Base-by-base conservation (phyloP, 2,329 filamentous ascomycete genomes). In the Nemania sp. region DNA sequence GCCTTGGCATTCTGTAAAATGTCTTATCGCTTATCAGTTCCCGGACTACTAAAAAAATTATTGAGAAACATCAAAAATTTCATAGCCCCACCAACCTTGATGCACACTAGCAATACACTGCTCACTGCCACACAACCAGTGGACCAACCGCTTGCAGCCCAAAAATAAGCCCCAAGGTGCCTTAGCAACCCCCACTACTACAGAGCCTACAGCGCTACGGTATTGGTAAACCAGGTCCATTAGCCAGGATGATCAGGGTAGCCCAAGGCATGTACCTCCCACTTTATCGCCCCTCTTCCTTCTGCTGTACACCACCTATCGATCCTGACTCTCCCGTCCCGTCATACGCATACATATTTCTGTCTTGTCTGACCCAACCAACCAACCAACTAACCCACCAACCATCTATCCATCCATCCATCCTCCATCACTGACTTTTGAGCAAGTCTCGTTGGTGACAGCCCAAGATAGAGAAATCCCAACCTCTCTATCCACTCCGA, bases 51-150 rank as follows among this genome's bases (percentile, higher is more conserved):
- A 63, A 49, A 63, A 61, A 61, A 41, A 27, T 67, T 64, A 56
- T 45, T 11, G 24, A 35, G 47, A 60, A 70, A 68, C 57, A 51
- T 68, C 54, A 66, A 63, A 70, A 70, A 70, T 66, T 70, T 70
- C 59, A 64, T 20, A 11, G 65, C 68, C 68, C 68, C 68, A 70
- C 68, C 6, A 49, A 15, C 4, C 20, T 27, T 59, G 53, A 55
- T 13, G 35, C 51, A 63, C 53, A 32, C 29, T 32, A 32, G 29
- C 52, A 52, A 24, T 54, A 56, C 11, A 11, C 32, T 5, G 32
- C 5, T 35, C 45, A 13, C 24, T 32, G 6, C 41, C 22, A 29
- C 52, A n/a, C 38, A 38, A 32, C 45, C 3, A 15, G 32, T n/a
- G 51, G 52, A 29, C 64, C 64, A 67, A 54, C 53, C 27, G 27